Evolutionary conservation across 2,329 filamentous ascomycete genomes (phyloP), one percentile per base, ranked within the genome.

Genomic region (Fusarium nisikadoi): DNA sequence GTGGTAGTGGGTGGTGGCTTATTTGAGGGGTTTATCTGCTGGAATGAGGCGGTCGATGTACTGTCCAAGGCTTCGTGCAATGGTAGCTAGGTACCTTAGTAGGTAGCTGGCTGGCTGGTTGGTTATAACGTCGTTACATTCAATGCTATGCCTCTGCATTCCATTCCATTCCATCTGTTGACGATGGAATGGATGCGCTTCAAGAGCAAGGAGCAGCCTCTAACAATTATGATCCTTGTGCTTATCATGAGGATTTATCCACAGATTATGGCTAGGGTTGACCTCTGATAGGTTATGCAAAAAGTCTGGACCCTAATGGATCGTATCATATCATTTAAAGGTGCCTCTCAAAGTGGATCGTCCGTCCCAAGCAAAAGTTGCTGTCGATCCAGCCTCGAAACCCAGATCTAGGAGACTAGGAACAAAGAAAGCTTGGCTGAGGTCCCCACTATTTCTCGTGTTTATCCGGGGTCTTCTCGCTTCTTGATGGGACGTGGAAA

Each of bases 381-480:
- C 50, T 46, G 65, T 57, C 71, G 71, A 74, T 74, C 71, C 33
- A 45, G 49, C 56, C 38, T 66, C 62, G 36, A 70, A 74, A 72
- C 50, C 58, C 68, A 72, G 71, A 74, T 74, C 71, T 50, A 49
- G 52, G 54, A 33, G 59, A 52, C 71, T 50, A 52, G 52, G 54
- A 33, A 64, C 52, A 57, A 70, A 55, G 31, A 66, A 70, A 63
- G 64, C 71, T 74, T 74, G 65, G 64, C 47, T 42, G 45, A 23
- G 20, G 53, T 33, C 36, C 47, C 70, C 61, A 31, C 65, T 56
- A 36, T 29, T 46, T 62, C 29, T 62, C 49, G 46, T 46, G 49
- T 62, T 66, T 59, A 57, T 38, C 65, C 57, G 45, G 61, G 45
- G 45, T 45, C 46, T 42, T n/a, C 42, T 62, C 31, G 46, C 35